Evolutionary conservation across 2,329 filamentous ascomycete genomes (phyloP).

Genomic region (Ophiostoma quercus): DNA sequence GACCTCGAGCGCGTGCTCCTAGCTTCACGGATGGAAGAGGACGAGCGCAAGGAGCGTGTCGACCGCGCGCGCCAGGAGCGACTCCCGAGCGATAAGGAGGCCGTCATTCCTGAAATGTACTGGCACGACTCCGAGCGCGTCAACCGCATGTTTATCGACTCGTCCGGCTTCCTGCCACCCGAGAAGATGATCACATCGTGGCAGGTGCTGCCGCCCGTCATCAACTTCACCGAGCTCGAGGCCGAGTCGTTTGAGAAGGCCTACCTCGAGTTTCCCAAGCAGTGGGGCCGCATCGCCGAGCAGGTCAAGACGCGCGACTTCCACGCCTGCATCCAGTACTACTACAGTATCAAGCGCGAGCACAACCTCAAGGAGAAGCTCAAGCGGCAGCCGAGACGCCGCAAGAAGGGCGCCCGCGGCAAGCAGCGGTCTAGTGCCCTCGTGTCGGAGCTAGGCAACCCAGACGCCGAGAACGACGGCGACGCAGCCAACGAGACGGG

Average conservation of each 20-base stretch:
- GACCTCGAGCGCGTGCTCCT: conserved; percentile 68
- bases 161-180: conserved; percentile 58
- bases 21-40: conserved; percentile 65
- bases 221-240: conserved; percentile 71
- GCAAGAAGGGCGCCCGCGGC: conserved; percentile 51
- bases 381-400: conserved; percentile 56
- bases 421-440: conserved; percentile 60
- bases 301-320: conserved; percentile 63
- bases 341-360: conserved; percentile 73
- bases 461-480: conserved; percentile 53
- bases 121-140: conserved; percentile 57
- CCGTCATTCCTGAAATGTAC: conserved; percentile 65
- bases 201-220: conserved; percentile 65
- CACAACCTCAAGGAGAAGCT: conserved; percentile 72
- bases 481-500: conserved; percentile 43
- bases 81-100: conserved; percentile 71
- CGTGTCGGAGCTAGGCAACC: conserved; percentile 60
- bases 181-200: conserved; percentile 64
- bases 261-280: conserved; percentile 72
- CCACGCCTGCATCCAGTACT: conserved; percentile 77
- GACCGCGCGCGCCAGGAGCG: conserved; percentile 60
- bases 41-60: conserved; percentile 64
- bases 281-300: conserved; percentile 73
- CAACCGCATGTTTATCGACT: conserved; percentile 58
- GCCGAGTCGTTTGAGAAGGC: conserved; percentile 64